These are phyloP conservation scores for Plasmodium coatneyi DNA, from an alignment of 169 alveolate genomes.

Conservation along the genomic window DNA sequence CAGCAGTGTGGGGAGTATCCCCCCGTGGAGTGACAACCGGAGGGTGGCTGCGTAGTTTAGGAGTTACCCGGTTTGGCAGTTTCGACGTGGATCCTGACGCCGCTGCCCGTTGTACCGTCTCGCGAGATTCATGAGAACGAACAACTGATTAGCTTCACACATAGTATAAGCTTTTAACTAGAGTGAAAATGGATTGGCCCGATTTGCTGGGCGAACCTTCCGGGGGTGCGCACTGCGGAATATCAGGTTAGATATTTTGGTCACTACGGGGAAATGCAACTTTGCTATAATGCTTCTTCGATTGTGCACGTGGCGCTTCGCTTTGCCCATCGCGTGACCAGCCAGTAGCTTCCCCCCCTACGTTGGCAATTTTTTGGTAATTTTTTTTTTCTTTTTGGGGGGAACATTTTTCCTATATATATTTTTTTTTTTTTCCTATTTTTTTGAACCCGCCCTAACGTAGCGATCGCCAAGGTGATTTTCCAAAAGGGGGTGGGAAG, in stretches of 20 bases:
- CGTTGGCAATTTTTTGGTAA: neutral
- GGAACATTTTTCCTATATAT: neutral
- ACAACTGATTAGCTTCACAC: neutral
- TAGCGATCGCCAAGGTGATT: neutral
- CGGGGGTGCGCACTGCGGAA: neutral
- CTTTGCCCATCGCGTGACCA: neutral
- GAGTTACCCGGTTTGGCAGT: neutral
- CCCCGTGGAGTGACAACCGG: neutral
- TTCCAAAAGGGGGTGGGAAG: neutral
- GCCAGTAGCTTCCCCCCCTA: neutral
- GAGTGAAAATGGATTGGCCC: neutral
- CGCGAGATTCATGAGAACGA: neutral
- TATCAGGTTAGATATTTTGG: neutral
- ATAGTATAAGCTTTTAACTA: neutral
- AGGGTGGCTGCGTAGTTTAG: neutral
- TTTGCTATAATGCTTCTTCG: too few species aligned
- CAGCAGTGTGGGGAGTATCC: neutral
- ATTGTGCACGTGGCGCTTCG: neutral
- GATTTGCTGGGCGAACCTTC: neutral
- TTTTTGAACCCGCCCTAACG: neutral
- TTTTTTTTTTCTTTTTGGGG: neutral
- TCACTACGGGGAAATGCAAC: neutral
- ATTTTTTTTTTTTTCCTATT: neutral
- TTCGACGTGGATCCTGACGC: neutral
- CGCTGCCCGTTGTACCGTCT: neutral